Percentiles rank a stretch among this genome's conserved stretches.
Conservation (phyloP, 208 protist genomes). For the Trichomonas vaginalis region DNA sequence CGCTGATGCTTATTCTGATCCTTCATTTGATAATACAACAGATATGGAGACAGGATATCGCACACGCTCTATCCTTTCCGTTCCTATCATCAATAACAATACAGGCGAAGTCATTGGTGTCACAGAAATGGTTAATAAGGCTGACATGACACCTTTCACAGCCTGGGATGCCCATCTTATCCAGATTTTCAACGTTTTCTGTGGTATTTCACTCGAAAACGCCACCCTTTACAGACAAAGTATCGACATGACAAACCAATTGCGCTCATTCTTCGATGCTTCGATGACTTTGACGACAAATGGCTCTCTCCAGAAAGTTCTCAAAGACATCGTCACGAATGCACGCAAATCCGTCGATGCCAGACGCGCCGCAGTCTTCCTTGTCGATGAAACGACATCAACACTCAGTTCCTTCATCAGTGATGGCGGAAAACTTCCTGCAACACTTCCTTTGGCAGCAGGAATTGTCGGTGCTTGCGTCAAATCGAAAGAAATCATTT, state of each 20-base stretch:
- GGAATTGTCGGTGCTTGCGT: neutral
- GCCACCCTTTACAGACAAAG: neutral
- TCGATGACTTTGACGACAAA: neutral
- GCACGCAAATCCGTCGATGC: neutral
- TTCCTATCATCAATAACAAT: neutral
- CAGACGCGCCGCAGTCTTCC: neutral
- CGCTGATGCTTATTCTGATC: neutral
- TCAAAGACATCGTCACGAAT: neutral
- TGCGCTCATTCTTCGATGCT: neutral
- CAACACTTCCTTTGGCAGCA: neutral
- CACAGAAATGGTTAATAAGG: neutral
- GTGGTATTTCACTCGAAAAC: neutral
- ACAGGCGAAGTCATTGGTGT: neutral
- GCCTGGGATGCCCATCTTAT: neutral
- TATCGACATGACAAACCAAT: neutral
- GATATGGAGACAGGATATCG: neutral
- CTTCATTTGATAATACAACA: neutral
- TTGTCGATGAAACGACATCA: neutral
- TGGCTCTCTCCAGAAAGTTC: neutral
- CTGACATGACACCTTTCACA: neutral
- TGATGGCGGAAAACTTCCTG: neutral
- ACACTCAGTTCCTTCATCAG: neutral
- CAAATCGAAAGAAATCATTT: neutral
- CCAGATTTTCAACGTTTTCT: slow-evolving; percentile 8
- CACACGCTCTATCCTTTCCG: neutral